Evolutionary conservation across 306 rosid species (phyloP), one percentile per base, ranked within the genome.

Genomic region (Dryas octopetala): DNA sequence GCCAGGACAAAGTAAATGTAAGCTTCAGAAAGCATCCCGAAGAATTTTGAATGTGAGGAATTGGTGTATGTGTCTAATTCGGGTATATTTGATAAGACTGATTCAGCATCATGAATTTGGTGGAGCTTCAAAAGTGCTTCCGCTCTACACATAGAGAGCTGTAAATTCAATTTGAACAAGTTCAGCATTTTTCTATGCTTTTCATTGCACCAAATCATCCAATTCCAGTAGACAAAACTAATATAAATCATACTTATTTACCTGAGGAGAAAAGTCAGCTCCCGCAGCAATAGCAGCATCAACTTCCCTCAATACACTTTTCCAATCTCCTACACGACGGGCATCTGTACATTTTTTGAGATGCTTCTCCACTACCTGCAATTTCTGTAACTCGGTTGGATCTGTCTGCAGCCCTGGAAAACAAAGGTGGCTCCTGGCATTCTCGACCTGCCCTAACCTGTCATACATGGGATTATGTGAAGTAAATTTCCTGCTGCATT

Each of bases 61-160:
- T 46, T 82, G 57, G 82, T 14, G 44, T 63, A 75, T 4, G 69
- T 70, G 55, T 89, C 93, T 4, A 74, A 26, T 74, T 86, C 90
- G 5, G 91, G 84, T 70, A 79, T 79, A 53, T 79, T 82, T 47
- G 51, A 74, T 47, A 89, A 45, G 78, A 85, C 74, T 26, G 80
- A 86, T 76, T 85, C 96, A 1, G 97, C 97, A 64, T 90, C 97
- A 68, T 92, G 93, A 69, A 95, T 83, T 81, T 89, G 98, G 63
- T 87, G 93, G 58, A 91, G 91, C 87, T 95, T 91, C 84, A 95
- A 83, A 74, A 85, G 84, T 17, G 98, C 97, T 86, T 95, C 97
- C 64, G 87, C 97, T 90, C 96, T 95, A 91, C 98, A 89, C 89
- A 89, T 84, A 81, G 85, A 86, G 90, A 91, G 93, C 98, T 95